phyloP scores from a whole-genome alignment of 441 rosid genomes.

The Aleurites moluccanus region DNA sequence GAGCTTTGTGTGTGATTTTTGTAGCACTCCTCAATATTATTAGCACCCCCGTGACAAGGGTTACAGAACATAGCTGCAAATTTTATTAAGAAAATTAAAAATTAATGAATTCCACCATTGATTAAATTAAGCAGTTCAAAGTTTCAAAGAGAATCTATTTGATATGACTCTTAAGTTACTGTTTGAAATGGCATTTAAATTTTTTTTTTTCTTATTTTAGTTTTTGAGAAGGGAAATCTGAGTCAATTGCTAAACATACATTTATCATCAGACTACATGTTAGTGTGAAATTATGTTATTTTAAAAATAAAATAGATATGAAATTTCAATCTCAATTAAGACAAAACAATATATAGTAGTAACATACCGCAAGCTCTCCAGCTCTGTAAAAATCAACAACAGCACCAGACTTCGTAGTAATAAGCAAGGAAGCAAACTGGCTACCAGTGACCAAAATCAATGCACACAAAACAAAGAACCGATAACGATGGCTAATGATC shows the following conservation, averaged over 20 bases:
- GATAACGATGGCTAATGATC: slow-evolving; percentile 85
- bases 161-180: too few species aligned
- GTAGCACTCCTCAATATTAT: slow-evolving; percentile 78
- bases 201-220: too few species aligned
- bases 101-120: background rate
- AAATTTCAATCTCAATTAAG: too few species aligned
- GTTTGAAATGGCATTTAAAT: too few species aligned
- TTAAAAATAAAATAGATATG: too few species aligned
- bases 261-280: too few species aligned
- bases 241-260: too few species aligned
- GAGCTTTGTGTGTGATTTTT: slow-evolving; percentile 93
- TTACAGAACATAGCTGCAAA: slow-evolving; percentile 74
- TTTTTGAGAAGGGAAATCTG: too few species aligned
- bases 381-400: slow-evolving; percentile 56
- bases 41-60: slow-evolving; percentile 60
- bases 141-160: too few species aligned
- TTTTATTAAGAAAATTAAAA: background rate
- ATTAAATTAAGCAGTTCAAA: too few species aligned
- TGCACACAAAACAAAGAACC: slow-evolving; percentile 60
- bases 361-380: slow-evolving; percentile 80
- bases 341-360: background rate
- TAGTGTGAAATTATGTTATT: too few species aligned
- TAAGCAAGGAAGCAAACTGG: slow-evolving; percentile 81
- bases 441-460: slow-evolving; percentile 76
- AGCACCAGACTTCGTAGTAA: slow-evolving; percentile 58